Percentiles rank a stretch among this genome's conserved stretches.
phyloP scores from a whole-genome alignment of 192 early-diverging fungal genomes.

The Endogone sp. region DNA sequence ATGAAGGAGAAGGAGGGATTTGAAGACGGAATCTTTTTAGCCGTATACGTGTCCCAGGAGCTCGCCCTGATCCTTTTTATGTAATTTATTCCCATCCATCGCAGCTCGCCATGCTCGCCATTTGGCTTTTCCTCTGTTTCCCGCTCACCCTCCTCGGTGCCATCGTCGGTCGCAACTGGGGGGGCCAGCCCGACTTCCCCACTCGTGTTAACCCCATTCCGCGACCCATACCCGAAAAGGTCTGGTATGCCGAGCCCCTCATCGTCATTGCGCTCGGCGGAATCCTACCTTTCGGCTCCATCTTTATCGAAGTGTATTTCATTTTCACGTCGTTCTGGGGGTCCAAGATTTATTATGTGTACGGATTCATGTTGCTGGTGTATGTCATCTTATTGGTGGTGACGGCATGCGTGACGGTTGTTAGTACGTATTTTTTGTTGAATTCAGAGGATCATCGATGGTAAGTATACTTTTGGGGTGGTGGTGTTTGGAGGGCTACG shows the following conservation, averaged over 20 bases:
- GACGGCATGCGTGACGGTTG: constrained; percentile 66
- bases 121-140: constrained; percentile 70
- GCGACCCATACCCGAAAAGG: constrained; percentile 68
- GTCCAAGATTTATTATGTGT: constrained; percentile 76
- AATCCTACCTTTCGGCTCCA: constrained; percentile 70
- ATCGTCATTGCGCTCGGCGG: constrained; percentile 57
- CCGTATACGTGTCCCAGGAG: background rate
- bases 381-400: constrained; percentile 68
- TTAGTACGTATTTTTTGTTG: constrained; percentile 72
- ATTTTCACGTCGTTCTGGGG: constrained; percentile 78
- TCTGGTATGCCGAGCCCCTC: constrained; percentile 63
- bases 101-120: constrained; percentile 60
- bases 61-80: background rate
- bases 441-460: constrained; percentile 82
- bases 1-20: background rate
- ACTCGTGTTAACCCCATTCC: constrained; percentile 80
- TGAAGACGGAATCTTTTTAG: background rate
- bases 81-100: background rate
- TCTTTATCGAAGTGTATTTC: constrained; percentile 87
- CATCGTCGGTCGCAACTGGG: constrained; percentile 64
- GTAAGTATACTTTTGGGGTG: too few relatives aligned
- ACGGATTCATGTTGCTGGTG: constrained; percentile 73
- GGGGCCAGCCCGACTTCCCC: constrained; percentile 59
- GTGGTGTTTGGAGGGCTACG: too few relatives aligned
- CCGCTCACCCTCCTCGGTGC: constrained; percentile 68